phyloP scores from a whole-genome alignment of 352 stramenopile genomes.

The Phytophthora chlamydospora region DNA sequence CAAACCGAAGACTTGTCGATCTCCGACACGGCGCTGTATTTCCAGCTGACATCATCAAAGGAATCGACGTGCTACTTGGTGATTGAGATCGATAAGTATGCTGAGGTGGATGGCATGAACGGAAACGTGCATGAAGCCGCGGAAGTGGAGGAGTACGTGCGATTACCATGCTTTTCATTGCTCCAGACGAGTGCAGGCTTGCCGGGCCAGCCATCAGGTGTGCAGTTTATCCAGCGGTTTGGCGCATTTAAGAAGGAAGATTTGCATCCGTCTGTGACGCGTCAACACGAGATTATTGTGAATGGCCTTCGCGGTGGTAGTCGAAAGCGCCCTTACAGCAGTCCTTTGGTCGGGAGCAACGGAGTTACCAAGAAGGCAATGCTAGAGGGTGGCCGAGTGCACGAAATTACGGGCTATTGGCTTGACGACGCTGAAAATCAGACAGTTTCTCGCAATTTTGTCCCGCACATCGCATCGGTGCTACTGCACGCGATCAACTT shows the following conservation, averaged over 20 bases:
- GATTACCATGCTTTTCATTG: slow-evolving; percentile 82
- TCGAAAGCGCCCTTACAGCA: slow-evolving; percentile 46
- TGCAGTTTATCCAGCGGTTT: slow-evolving; percentile 89
- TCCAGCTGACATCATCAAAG: slow-evolving; percentile 84
- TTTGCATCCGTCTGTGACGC: slow-evolving; percentile 63
- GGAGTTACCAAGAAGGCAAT: slow-evolving; percentile 43
- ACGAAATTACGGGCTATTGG: slow-evolving; percentile 40
- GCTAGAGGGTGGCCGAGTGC: slow-evolving; percentile 28
- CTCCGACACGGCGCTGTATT: slow-evolving; percentile 83
- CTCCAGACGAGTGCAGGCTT: slow-evolving; percentile 72
- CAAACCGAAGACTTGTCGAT: slow-evolving; percentile 83
- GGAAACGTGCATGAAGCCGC: slow-evolving; percentile 54
- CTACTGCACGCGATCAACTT: slow-evolving; percentile 86
- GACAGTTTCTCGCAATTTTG: slow-evolving; percentile 35
- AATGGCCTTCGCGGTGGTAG: slow-evolving; percentile 30
- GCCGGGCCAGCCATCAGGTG: slow-evolving; percentile 62
- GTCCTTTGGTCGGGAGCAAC: slow-evolving; percentile 22
- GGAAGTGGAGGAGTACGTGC: slow-evolving; percentile 70
- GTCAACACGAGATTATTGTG: slow-evolving; percentile 47
- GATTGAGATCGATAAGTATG: slow-evolving; percentile 87
- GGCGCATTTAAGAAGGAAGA: slow-evolving; percentile 81
- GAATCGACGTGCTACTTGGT: slow-evolving; percentile 86
- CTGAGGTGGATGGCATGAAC: slow-evolving; percentile 69
- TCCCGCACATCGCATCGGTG: slow-evolving; percentile 77
- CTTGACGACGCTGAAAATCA: slow-evolving; percentile 33